Percentiles rank a stretch among this genome's conserved stretches.
Conservation (phyloP, 2,329 filamentous ascomycete species). For the Magnaporthiopsis incrustans region DNA sequence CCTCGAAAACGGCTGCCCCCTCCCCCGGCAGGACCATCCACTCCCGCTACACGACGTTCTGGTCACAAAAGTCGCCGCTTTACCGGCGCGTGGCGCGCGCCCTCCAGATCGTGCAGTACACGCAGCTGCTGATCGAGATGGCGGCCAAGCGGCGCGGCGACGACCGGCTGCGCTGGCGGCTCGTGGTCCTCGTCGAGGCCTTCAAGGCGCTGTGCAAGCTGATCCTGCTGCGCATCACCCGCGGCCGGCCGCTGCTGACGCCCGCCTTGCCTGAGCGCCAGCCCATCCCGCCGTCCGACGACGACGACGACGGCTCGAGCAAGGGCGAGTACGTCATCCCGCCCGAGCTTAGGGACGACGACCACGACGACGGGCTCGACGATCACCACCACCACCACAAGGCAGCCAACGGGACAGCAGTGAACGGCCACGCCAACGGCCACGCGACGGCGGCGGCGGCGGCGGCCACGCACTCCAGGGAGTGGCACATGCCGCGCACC, state of each 20-base stretch:
- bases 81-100: slow-evolving; percentile 77
- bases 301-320: slow-evolving; percentile 39
- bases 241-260: slow-evolving; percentile 71
- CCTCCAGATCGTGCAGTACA: slow-evolving; percentile 87
- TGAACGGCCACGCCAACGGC: slow-evolving; percentile 15
- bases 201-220: slow-evolving; percentile 81
- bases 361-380: slow-evolving; percentile 5
- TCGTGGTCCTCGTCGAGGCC: slow-evolving; percentile 76
- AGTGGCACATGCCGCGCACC: slow-evolving; percentile 93
- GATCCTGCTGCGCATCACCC: slow-evolving; percentile 72
- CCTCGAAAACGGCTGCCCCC: slow-evolving; percentile 12
- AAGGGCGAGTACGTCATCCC: slow-evolving; percentile 21
- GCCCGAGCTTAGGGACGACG: background rate
- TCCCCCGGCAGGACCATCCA: slow-evolving; percentile 30
- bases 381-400: background rate
- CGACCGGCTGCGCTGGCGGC: slow-evolving; percentile 75
- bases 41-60: slow-evolving; percentile 59
- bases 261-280: slow-evolving; percentile 84
- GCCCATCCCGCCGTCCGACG: slow-evolving; percentile 55
- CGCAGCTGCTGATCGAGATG: slow-evolving; percentile 97
- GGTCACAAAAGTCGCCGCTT: slow-evolving; percentile 53
- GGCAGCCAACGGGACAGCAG: slow-evolving; percentile 10
- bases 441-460: background rate
- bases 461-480: slow-evolving; percentile 36
- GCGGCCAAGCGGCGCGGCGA: slow-evolving; percentile 79